These are phyloP conservation scores for Elaeis oleifera DNA, from an alignment of 202 grass and related monocot species.

Conservation along the genomic window DNA sequence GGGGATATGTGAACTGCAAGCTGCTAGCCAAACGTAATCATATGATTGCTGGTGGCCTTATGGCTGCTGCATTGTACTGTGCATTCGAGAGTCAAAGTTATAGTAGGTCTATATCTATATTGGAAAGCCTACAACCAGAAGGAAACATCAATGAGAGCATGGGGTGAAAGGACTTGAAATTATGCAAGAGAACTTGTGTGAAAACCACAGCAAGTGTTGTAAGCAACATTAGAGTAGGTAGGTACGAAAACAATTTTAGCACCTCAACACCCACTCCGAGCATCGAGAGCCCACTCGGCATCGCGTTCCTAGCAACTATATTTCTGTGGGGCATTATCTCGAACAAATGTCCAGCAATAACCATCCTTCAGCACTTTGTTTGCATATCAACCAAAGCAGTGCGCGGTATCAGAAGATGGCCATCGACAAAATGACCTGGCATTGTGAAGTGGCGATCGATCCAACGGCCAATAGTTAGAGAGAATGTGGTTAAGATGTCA, in stretches of 20 bases:
- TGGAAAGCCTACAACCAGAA: too few relatives aligned
- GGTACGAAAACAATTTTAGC: not conserved
- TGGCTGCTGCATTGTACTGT: too few relatives aligned
- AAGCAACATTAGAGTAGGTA: too few relatives aligned
- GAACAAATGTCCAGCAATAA: not conserved
- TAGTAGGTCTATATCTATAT: too few relatives aligned
- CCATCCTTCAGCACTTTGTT: not conserved
- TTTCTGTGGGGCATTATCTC: constrained; percentile 5
- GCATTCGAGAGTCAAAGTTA: too few relatives aligned
- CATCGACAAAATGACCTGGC: not conserved
- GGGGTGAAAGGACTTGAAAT: too few relatives aligned
- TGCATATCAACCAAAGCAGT: constrained; percentile 17
- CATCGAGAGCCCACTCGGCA: constrained; percentile 10
- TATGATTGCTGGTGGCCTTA: too few relatives aligned
- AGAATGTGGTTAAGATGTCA: constrained; percentile 5
- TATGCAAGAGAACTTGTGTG: too few relatives aligned
- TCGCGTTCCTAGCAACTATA: constrained; percentile 16
- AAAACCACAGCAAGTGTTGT: too few relatives aligned
- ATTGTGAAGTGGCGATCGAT: not conserved
- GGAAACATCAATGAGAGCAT: too few relatives aligned
- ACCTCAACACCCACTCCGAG: constrained; percentile 11
- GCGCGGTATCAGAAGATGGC: constrained; percentile 2
- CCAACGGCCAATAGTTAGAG: constrained; percentile 16
- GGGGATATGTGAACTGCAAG: too few relatives aligned
- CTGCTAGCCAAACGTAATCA: too few relatives aligned